Conservation (phyloP, 495 filamentous ascomycete genomes). For the Chaetomidium leptoderma region DNA sequence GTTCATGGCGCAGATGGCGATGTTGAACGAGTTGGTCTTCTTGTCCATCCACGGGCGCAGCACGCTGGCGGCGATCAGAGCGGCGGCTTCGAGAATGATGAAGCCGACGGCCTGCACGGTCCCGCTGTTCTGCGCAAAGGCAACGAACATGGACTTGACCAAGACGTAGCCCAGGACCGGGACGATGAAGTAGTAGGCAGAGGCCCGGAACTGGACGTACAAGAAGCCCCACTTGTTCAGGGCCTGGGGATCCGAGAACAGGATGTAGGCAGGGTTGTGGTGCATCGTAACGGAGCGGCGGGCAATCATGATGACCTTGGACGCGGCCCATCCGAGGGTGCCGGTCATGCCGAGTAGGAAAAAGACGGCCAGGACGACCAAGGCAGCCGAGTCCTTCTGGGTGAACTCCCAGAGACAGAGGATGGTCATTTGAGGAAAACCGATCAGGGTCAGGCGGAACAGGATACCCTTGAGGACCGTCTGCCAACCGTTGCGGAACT, state of each 20-base stretch:
- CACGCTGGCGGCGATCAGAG: slow-evolving; percentile 73
- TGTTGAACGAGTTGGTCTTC: slow-evolving; percentile 97
- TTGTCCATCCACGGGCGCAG: slow-evolving; percentile 99
- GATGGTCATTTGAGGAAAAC: slow-evolving; percentile 89
- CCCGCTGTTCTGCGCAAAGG: slow-evolving; percentile 67
- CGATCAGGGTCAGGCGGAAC: slow-evolving; percentile 89
- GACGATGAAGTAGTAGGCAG: slow-evolving; percentile 95
- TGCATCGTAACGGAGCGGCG: slow-evolving; percentile 87
- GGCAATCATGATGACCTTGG: slow-evolving; percentile 86
- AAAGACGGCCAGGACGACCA: slow-evolving; percentile 82
- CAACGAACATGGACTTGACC: slow-evolving; percentile 87
- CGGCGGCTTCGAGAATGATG: slow-evolving; percentile 76
- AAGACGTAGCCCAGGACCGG: slow-evolving; percentile 75
- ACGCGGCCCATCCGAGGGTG: slow-evolving; percentile 80
- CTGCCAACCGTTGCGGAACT: slow-evolving; percentile 86
- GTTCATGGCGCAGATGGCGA: slow-evolving; percentile 83
- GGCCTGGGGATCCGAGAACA: slow-evolving; percentile 89
- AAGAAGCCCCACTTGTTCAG: slow-evolving; percentile 99
- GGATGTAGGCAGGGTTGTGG: slow-evolving; percentile 95
- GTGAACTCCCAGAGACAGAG: slow-evolving; percentile 97
- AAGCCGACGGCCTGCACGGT: slow-evolving; percentile 79
- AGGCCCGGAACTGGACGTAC: slow-evolving; percentile 95
- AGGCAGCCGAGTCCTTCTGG: slow-evolving; percentile 74
- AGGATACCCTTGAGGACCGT: slow-evolving; percentile 66
- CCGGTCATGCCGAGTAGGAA: slow-evolving; percentile 81